Percentiles rank a stretch among this genome's conserved stretches.
phyloP scores from a whole-genome alignment of 2,329 filamentous ascomycete species.

The Claviceps arundinis region DNA sequence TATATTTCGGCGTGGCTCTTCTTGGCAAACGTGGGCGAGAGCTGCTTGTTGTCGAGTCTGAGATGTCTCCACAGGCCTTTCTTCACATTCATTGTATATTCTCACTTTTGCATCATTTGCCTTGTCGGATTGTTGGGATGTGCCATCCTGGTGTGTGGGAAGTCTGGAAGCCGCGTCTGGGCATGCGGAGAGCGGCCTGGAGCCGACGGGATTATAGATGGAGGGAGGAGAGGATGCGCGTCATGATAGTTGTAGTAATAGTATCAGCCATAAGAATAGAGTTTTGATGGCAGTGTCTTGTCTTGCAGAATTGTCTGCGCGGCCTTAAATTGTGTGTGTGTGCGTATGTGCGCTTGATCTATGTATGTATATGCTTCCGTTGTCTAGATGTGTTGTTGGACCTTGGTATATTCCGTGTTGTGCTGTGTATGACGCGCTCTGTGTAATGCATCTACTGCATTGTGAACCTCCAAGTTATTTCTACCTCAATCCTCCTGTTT shows the following conservation, averaged over 20 bases:
- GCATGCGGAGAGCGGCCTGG: neutral
- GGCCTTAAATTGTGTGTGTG: too few species aligned
- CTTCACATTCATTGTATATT: slow-evolving; percentile 4
- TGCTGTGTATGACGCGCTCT: too few species aligned
- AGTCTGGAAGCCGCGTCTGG: neutral
- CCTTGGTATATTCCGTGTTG: too few species aligned
- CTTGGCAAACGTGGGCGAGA: neutral
- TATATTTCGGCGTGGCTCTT: neutral
- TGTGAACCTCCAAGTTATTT: too few species aligned
- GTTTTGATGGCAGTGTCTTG: slow-evolving; percentile 8
- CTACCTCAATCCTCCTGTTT: too few species aligned
- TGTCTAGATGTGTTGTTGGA: too few species aligned
- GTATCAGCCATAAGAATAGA: slow-evolving; percentile 15
- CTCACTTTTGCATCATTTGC: neutral
- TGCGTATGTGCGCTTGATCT: too few species aligned
- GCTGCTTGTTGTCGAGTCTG: neutral
- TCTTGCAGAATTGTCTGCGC: too few species aligned
- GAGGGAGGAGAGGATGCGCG: slow-evolving; percentile 4
- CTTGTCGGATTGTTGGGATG: neutral
- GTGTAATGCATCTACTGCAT: too few species aligned
- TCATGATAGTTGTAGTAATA: slow-evolving; percentile 17
- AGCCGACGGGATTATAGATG: slow-evolving; percentile 4
- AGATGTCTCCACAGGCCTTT: neutral
- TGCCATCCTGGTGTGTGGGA: neutral
- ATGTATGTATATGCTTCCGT: too few species aligned